Base-by-base conservation (phyloP, 192 early-diverging fungal species). In the Umbelopsis isabellina region DNA sequence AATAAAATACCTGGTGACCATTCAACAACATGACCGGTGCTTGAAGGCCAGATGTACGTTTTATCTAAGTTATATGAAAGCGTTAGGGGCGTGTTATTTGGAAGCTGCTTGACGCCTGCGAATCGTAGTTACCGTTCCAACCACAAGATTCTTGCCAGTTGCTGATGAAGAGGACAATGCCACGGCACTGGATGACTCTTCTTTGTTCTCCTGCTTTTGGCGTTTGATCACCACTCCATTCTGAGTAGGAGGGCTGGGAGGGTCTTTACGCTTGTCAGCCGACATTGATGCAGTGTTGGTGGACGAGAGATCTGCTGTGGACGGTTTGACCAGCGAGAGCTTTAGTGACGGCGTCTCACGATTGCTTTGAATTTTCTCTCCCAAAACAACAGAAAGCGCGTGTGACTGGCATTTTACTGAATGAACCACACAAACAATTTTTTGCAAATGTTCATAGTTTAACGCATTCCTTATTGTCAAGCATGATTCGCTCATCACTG, bases 1-100 rank as follows among this genome's bases (percentile, higher is more conserved):
- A n/a, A 4, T 13, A 25, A 67, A 66, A 71, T 76, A 84, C 85
- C 52, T 79, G 73, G 76, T 96, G 94, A 0, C 95, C 95, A 8
- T 84, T 85, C 30, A 97, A 74, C 20, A 91, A 89, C 90, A 97
- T 94, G 51, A 95, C 94, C 18, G 95, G 95, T 11, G 90, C 89
- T 69, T 85, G 83, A 48, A 97, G 83, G 15, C 84, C 85, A 7
- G 94, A 95, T 8, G 91, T 90, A 45, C 95, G 83, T 69, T 86
- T 70, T 45, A 72, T 74, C 67, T 79, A 65, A 37, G 58, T 7
- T 35, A 11, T 11, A 61, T 61, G 30, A 3, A 61, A 13, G 5
- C 20, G n/a, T 71, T 12, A 50, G 12, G 7, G 35, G 20, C 21
- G 30, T 35, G 11, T 9, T 22, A 1, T 49, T 13, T 27, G 6